A percentile compares a stretch with the other conserved stretches of the same genome.
phyloP scores from a whole-genome alignment of 192 early-diverging fungal genomes.

The Mortierella alpina region DNA sequence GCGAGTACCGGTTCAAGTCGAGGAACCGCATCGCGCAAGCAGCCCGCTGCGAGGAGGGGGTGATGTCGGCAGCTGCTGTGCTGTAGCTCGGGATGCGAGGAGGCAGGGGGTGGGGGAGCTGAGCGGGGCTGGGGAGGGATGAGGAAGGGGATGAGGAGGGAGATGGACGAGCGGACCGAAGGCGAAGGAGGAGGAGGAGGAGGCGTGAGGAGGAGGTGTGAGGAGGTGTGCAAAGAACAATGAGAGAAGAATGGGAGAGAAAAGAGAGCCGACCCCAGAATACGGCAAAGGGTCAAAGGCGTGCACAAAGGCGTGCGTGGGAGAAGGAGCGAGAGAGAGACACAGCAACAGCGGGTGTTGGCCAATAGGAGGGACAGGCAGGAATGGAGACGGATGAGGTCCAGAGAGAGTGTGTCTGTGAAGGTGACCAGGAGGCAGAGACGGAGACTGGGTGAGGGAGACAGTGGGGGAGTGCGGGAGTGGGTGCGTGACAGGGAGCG shows the following conservation, averaged over 20 bases:
- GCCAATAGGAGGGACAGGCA: not conserved
- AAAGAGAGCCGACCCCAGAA: not conserved
- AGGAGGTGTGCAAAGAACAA: not conserved
- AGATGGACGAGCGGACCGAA: not conserved
- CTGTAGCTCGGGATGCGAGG: not conserved
- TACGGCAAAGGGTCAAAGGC: no score
- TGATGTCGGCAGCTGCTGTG: not conserved
- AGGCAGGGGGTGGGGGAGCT: not conserved
- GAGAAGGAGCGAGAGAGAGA: not conserved
- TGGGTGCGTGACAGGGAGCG: not conserved
- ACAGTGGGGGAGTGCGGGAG: not conserved
- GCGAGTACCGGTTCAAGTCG: constrained; percentile 52
- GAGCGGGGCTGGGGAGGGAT: no score
- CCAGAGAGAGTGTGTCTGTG: not conserved
- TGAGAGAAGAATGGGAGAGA: not conserved
- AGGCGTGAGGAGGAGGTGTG: not conserved
- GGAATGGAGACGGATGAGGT: no score
- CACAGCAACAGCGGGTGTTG: constrained; percentile 1
- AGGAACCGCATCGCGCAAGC: constrained; percentile 39
- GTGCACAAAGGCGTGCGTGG: not conserved
- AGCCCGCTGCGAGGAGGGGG: not conserved
- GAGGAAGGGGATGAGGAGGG: not conserved
- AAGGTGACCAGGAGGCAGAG: not conserved
- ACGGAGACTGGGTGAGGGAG: not conserved
- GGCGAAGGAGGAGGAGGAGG: not conserved